Conservation (phyloP, 2,329 filamentous ascomycete species). For the Colletotrichum sp. region DNA sequence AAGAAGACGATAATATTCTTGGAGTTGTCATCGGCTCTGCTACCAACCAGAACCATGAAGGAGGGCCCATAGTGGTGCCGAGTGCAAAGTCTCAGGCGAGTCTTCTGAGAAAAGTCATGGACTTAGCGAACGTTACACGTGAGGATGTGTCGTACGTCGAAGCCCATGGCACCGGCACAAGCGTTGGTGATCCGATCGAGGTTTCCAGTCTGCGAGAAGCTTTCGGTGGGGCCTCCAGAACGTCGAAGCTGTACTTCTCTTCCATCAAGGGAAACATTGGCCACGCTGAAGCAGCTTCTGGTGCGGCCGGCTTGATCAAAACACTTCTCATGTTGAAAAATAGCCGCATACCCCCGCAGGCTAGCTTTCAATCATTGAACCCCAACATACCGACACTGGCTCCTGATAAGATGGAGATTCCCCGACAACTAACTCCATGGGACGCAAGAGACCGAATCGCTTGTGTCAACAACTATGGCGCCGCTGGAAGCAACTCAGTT, state of each 20-base stretch:
- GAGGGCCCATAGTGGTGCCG: background rate
- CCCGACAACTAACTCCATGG: background rate
- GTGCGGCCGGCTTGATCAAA: slow-evolving; percentile 29
- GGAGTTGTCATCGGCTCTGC: slow-evolving; percentile 43
- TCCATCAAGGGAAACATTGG: slow-evolving; percentile 48
- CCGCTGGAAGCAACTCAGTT: slow-evolving; percentile 29
- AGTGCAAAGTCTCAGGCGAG: slow-evolving; percentile 31
- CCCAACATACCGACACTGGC: background rate
- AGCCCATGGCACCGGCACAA: slow-evolving; percentile 53
- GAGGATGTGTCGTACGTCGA: slow-evolving; percentile 31
- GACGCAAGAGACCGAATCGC: slow-evolving; percentile 20
- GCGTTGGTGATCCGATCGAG: slow-evolving; percentile 41
- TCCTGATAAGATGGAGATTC: background rate
- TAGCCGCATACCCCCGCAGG: slow-evolving; percentile 25
- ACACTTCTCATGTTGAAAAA: slow-evolving; percentile 29
- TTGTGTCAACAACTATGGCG: slow-evolving; percentile 41
- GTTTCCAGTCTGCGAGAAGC: slow-evolving; percentile 49
- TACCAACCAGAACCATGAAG: slow-evolving; percentile 44
- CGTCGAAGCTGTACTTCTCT: slow-evolving; percentile 35
- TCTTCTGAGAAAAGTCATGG: slow-evolving; percentile 58
- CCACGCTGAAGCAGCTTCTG: slow-evolving; percentile 23
- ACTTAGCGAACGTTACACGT: slow-evolving; percentile 13
- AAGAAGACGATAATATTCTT: slow-evolving; percentile 49
- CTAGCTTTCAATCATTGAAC: slow-evolving; percentile 31
- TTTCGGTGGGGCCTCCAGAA: background rate